Evolutionary conservation across 2,329 filamentous ascomycete species (phyloP).

Genomic region (Eutypa lata): DNA sequence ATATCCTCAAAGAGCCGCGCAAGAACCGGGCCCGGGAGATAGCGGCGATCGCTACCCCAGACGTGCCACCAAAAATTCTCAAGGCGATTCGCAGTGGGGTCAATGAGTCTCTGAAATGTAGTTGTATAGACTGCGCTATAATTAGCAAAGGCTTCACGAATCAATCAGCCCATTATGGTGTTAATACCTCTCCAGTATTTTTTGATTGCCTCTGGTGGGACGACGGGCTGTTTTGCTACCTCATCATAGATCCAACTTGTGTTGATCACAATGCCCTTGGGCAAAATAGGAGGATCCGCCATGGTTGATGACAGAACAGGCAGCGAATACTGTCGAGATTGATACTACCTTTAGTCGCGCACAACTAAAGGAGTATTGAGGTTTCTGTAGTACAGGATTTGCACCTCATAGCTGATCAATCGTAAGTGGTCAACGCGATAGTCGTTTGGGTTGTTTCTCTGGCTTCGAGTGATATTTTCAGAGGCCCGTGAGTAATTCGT

Average conservation of each 20-base stretch:
- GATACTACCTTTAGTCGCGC: neutral
- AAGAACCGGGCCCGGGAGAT: conserved; percentile 50
- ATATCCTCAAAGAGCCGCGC: conserved; percentile 57
- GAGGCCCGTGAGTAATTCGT: neutral
- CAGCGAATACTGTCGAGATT: neutral
- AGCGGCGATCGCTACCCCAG: conserved; percentile 55
- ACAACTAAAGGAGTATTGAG: neutral
- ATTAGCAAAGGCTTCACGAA: conserved; percentile 8
- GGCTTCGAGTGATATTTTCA: neutral
- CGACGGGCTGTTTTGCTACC: conserved; percentile 47
- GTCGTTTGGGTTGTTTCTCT: neutral
- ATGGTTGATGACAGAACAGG: conserved; percentile 17
- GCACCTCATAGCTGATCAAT: neutral
- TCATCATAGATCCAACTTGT: conserved; percentile 49
- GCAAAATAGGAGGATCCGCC: conserved; percentile 44
- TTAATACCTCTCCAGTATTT: conserved; percentile 11
- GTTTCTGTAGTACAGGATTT: neutral
- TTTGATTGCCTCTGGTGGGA: conserved; percentile 49
- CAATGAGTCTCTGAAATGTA: conserved; percentile 54
- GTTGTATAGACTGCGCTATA: conserved; percentile 53
- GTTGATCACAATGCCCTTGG: conserved; percentile 57
- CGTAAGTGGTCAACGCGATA: neutral
- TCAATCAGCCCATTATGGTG: conserved; percentile 5
- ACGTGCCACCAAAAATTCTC: conserved; percentile 68
- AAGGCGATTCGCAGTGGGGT: conserved; percentile 60